Percentiles rank a stretch among this genome's conserved stretches.
phyloP scores from a whole-genome alignment of 108 stramenopile genomes.

The Stephanodiscus minutulus region DNA sequence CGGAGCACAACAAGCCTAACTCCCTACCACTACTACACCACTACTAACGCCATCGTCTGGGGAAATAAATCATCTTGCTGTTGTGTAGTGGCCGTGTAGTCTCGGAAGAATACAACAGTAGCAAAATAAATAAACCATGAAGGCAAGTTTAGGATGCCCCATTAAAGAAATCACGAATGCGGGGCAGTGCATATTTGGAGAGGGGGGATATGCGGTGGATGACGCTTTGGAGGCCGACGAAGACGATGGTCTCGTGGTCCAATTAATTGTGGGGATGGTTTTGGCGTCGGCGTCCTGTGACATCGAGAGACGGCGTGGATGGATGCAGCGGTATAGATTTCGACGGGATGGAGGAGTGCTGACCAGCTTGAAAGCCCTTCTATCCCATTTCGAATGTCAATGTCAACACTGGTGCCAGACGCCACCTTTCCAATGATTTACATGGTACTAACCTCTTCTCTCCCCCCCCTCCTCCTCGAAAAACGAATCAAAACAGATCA shows the following conservation, averaged over 20 bases:
- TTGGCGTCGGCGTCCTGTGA: background rate
- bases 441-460: background rate
- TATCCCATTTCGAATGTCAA: background rate
- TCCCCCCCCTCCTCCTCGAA: background rate
- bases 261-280: background rate
- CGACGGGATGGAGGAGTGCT: too few relatives aligned
- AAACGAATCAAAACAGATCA: background rate
- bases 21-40: background rate
- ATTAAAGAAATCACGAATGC: too few relatives aligned
- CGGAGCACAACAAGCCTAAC: background rate
- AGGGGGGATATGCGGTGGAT: background rate
- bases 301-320: too few relatives aligned
- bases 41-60: background rate
- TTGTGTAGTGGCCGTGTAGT: background rate
- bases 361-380: background rate
- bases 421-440: background rate
- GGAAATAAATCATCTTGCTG: background rate
- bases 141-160: slow-evolving; percentile 32
- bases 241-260: background rate
- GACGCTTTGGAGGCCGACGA: background rate
- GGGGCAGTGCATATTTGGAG: background rate
- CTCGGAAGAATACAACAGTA: too few relatives aligned
- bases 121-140: slow-evolving; percentile 29
- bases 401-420: background rate
- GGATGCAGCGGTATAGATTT: background rate